Evolutionary conservation across 2,329 filamentous ascomycete genomes (phyloP).

Genomic region (Arthrinium phaeospermum): DNA sequence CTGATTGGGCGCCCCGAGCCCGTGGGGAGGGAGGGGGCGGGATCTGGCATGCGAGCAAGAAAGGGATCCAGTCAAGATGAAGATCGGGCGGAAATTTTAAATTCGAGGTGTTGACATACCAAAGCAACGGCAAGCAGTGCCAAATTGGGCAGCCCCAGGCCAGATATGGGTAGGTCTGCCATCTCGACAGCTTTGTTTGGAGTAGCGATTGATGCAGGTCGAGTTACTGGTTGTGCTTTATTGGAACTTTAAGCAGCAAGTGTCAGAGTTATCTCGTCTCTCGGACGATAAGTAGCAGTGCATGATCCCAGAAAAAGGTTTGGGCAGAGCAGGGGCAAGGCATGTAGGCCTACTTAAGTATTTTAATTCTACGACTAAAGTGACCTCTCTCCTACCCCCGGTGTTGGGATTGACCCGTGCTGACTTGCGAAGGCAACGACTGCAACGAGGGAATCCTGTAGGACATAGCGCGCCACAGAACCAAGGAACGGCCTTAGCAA

Average conservation of each 20-base stretch:
- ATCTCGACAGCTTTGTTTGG: neutral
- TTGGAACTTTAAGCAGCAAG: neutral
- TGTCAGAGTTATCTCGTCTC: neutral
- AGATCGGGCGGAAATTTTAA: neutral
- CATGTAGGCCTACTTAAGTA: neutral
- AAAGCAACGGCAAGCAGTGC: neutral
- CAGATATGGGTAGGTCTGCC: neutral
- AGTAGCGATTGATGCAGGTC: neutral
- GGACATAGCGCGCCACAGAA: neutral
- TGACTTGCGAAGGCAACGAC: neutral
- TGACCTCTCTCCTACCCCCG: neutral
- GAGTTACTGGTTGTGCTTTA: neutral
- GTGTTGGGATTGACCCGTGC: neutral
- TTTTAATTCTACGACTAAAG: too few species aligned
- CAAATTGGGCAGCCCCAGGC: slow-evolving; percentile 1
- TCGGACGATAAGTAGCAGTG: neutral
- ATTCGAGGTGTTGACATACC: slow-evolving; percentile 5
- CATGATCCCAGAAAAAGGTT: neutral
- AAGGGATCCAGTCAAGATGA: neutral
- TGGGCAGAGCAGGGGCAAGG: neutral
- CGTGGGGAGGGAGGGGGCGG: neutral
- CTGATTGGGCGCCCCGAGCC: neutral
- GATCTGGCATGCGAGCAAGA: neutral
- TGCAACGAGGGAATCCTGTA: neutral
- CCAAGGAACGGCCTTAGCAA: neutral